phyloP scores from a whole-genome alignment of 768 basidiomycete species.

The Pisolithus sp. region DNA sequence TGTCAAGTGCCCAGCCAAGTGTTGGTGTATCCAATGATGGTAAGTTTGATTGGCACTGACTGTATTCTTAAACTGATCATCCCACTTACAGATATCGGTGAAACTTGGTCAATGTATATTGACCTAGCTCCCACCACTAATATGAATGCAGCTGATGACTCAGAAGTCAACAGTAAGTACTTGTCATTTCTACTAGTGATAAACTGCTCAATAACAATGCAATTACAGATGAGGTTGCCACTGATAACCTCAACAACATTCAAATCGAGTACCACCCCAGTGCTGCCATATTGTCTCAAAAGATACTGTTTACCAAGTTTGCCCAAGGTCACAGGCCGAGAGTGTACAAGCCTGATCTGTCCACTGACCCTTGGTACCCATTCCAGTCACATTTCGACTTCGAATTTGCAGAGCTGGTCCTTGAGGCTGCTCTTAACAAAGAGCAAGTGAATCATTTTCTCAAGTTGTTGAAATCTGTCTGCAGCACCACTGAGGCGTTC shows the following conservation, averaged over 20 bases:
- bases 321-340: neutral
- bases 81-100: too few relatives aligned
- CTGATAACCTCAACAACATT: neutral
- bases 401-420: constrained; percentile 4
- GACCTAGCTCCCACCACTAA: too few relatives aligned
- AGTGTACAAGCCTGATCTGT: neutral
- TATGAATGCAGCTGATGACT: neutral
- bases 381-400: constrained; percentile 4
- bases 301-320: constrained; percentile 14
- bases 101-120: too few relatives aligned
- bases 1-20: too few relatives aligned
- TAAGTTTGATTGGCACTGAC: too few relatives aligned
- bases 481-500: neutral
- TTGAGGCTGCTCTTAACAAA: constrained; percentile 2
- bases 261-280: constrained; percentile 17
- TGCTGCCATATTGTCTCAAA: constrained; percentile 1
- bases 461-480: constrained; percentile 1
- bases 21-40: too few relatives aligned
- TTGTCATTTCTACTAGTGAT: neutral
- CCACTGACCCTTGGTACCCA: constrained; percentile 10
- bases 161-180: neutral
- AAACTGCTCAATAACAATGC: neutral
- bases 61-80: too few relatives aligned
- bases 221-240: neutral
- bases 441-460: constrained; percentile 3